A percentile compares a stretch with the other conserved stretches of the same genome.
Evolutionary conservation across 345 rosid genomes (phyloP).

Genomic region (Citrus australasica): DNA sequence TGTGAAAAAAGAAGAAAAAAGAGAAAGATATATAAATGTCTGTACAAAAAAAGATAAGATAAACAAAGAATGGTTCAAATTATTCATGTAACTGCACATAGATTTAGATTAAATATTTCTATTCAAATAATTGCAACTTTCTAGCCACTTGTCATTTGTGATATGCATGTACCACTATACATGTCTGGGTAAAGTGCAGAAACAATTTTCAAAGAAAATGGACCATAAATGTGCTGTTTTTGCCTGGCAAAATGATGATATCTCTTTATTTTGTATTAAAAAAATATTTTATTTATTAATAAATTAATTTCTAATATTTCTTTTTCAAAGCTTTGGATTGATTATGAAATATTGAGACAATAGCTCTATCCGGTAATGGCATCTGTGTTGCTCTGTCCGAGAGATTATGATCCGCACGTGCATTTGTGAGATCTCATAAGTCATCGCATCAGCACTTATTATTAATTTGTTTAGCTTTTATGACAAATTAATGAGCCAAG

Average conservation of each 20-base stretch:
- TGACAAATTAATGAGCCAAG: neutral
- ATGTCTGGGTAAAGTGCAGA: neutral
- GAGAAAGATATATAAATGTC: neutral
- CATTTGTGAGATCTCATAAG: neutral
- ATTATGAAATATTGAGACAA: neutral
- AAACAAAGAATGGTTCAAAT: neutral
- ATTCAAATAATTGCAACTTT: constrained; percentile 7
- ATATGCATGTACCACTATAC: too few species aligned
- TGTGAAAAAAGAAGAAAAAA: neutral
- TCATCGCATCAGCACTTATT: neutral
- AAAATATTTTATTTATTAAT: too few species aligned
- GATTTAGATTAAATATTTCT: neutral
- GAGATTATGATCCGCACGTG: constrained; percentile 15
- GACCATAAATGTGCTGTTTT: neutral
- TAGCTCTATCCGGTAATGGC: neutral
- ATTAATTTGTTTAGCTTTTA: neutral
- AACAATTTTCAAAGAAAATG: neutral
- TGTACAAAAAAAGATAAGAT: neutral
- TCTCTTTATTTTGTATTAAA: neutral
- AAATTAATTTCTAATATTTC: neutral
- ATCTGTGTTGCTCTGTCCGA: neutral
- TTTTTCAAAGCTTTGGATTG: neutral
- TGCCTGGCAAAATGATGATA: neutral
- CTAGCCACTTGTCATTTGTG: too few species aligned
- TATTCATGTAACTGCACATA: neutral